A percentile compares a stretch with the other conserved stretches of the same genome.
phyloP scores from a whole-genome alignment of 192 early-diverging fungal species.

The Allomyces javanicus region DNA sequence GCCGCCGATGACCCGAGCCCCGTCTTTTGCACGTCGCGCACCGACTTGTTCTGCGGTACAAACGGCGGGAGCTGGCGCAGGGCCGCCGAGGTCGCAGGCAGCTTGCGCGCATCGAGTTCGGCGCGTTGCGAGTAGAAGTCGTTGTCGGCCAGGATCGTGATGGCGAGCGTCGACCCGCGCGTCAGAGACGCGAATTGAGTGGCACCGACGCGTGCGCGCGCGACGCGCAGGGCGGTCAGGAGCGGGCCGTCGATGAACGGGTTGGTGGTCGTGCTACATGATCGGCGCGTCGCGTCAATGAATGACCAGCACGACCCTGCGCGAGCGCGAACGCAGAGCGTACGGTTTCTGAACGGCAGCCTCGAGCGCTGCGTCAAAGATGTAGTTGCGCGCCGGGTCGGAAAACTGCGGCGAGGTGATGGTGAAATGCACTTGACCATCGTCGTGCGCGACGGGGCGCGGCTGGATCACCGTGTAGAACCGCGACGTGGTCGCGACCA shows the following conservation, averaged over 20 bases:
- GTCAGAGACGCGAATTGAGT: conserved; percentile 4
- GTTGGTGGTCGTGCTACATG: conserved; percentile 17
- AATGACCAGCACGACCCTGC: too few relatives aligned
- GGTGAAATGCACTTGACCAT: too few relatives aligned
- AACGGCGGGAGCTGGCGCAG: conserved; percentile 39
- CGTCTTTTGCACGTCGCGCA: conserved; percentile 71
- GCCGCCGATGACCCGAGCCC: conserved; percentile 95
- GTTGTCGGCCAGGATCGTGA: conserved; percentile 75
- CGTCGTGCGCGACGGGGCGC: too few relatives aligned
- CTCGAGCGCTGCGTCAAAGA: too few relatives aligned
- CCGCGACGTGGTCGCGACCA: conserved; percentile 63
- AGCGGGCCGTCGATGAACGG: conserved; percentile 45
- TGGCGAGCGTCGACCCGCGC: conserved; percentile 29
- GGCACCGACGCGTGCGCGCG: conserved; percentile 11
- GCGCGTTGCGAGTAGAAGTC: conserved; percentile 97
- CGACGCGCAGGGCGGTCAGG: conserved; percentile 20
- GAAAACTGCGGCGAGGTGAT: too few relatives aligned
- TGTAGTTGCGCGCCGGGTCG: too few relatives aligned
- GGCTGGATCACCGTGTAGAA: conserved; percentile 31
- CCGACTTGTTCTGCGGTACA: conserved; percentile 13
- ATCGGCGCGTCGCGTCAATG: too few relatives aligned
- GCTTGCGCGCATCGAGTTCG: conserved; percentile 26
- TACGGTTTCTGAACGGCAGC: too few relatives aligned
- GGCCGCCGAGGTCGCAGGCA: conserved; percentile 31
- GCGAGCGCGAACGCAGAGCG: too few relatives aligned